These are phyloP conservation scores for Trametes hirsuta DNA, from an alignment of 1,284 basidiomycete species.

Conservation along the genomic window DNA sequence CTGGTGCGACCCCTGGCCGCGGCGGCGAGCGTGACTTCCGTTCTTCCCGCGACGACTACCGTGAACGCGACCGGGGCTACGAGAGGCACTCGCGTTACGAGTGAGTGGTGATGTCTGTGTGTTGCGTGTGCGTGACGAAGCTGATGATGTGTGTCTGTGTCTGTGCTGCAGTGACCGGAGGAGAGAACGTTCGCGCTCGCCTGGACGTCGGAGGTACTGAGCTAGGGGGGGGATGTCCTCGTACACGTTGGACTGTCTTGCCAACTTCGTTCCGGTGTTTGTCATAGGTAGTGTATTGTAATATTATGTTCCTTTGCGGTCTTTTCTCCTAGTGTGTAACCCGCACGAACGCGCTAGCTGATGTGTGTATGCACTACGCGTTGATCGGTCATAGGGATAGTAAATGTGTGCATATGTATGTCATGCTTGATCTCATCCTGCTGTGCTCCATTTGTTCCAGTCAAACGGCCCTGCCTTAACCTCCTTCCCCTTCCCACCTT, in stretches of 20 bases:
- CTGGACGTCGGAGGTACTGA: constrained; percentile 71
- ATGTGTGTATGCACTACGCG: too few relatives aligned
- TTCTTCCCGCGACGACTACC: constrained; percentile 60
- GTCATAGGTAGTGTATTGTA: constrained; percentile 25
- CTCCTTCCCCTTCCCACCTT: constrained; percentile 1
- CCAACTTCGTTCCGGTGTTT: background rate
- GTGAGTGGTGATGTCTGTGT: constrained; percentile 48
- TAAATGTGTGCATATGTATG: background rate
- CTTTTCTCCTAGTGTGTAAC: background rate
- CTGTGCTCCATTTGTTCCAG: constrained; percentile 26
- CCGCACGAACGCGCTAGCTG: background rate
- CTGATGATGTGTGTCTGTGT: constrained; percentile 22
- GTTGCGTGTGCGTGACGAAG: background rate
- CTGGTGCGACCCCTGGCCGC: constrained; percentile 33
- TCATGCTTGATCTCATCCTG: background rate
- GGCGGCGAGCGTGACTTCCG: constrained; percentile 56
- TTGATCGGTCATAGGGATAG: background rate
- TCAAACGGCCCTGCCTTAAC: constrained; percentile 15
- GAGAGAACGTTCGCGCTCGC: constrained; percentile 79
- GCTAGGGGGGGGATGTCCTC: background rate
- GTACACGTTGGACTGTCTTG: constrained; percentile 1
- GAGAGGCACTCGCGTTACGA: constrained; percentile 78
- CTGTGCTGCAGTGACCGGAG: constrained; percentile 30
- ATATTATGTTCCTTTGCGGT: constrained; percentile 1
- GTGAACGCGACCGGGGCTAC: constrained; percentile 68